These are phyloP conservation scores for Linnemannia schmuckeri DNA, from an alignment of 192 early-diverging fungal genomes.

Conservation along the genomic window DNA sequence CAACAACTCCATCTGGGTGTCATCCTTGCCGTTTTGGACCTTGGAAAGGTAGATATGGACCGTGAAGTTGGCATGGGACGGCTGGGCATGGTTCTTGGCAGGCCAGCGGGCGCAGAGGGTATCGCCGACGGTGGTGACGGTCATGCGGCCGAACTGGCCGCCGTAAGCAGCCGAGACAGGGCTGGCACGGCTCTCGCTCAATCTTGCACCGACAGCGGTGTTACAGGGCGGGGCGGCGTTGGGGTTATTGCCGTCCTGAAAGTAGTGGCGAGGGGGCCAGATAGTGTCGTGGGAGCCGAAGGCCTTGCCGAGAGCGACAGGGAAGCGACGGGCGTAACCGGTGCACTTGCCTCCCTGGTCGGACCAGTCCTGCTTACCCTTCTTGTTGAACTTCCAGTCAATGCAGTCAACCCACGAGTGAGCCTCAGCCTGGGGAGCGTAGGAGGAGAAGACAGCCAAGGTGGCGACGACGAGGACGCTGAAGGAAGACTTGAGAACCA, in stretches of 20 bases:
- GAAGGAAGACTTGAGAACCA: slow-evolving; percentile 13
- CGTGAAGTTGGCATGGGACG: background rate
- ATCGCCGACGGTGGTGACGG: too few species aligned
- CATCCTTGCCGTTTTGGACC: slow-evolving; percentile 9
- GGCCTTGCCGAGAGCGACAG: slow-evolving; percentile 11
- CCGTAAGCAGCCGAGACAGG: slow-evolving; percentile 3
- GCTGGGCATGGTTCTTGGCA: too few species aligned
- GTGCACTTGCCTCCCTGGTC: slow-evolving; percentile 37
- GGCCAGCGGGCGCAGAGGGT: background rate
- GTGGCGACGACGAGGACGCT: slow-evolving; percentile 31
- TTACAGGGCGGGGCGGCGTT: slow-evolving; percentile 23
- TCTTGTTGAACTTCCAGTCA: slow-evolving; percentile 48
- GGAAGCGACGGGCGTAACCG: slow-evolving; percentile 53
- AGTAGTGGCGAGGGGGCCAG: slow-evolving; percentile 40
- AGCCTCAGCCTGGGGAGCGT: slow-evolving; percentile 34
- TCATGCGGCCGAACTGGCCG: background rate
- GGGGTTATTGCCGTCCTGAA: slow-evolving; percentile 27
- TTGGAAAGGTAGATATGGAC: slow-evolving; percentile 39
- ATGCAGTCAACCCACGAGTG: slow-evolving; percentile 52
- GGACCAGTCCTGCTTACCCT: background rate
- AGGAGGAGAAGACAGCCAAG: slow-evolving; percentile 41
- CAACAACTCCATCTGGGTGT: slow-evolving; percentile 16
- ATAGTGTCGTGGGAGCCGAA: slow-evolving; percentile 31
- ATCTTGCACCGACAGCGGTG: slow-evolving; percentile 24
- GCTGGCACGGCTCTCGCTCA: slow-evolving; percentile 41